Base-by-base conservation (phyloP, 176 grass and related monocot genomes). In the Avena sativa region DNA sequence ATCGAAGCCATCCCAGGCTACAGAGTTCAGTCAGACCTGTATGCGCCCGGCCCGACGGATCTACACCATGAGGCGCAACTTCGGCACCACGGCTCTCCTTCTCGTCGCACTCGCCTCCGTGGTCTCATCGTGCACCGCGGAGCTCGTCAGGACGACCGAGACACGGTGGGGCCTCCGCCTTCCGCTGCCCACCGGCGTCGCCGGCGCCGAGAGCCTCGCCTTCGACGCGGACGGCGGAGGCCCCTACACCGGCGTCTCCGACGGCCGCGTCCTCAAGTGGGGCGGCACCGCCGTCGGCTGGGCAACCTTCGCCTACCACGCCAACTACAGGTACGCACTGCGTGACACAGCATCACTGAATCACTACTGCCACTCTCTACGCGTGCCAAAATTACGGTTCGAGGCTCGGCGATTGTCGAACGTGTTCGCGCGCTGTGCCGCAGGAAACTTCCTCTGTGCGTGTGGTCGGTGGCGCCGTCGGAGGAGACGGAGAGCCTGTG, bases 191-290 rank as follows among this genome's bases (percentile, higher is more conserved):
- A 70, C 3, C 32, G 67, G 67, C 34, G 85, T 81, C 23, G 25
- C 12, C 9, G 91, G 91, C 11, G 87, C 87, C 4, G 87, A 92
- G 73, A 86, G 87, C 75, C 50, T 90, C 2, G 78, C 83, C 3
- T 90, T 90, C 60, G 88, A 86, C 56, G 76, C n/a, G 0, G 21
- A 32, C 8, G 88, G 60, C 21, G 19, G 51, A 25, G 83, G 88
- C 9, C 95, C 93, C 2, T 98, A 98, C 86, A 86, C 95, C 17
- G 95, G 95, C 20, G 91, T 93, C 73, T 98, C 95, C 0, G 88
- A 90, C 65, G 93, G 95, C 19, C 73, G 93, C 57, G 74, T 98
- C 53, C 86, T 95, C 74, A 87, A 79, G 48, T 98, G 95, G 95
- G 70, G 79, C 43, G 93, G 89, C 43, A 2, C 28, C 21, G 7